Percentiles rank a stretch among this genome's conserved stretches.
phyloP scores from a whole-genome alignment of 2,329 filamentous ascomycete genomes.

The Penicillium sp. region DNA sequence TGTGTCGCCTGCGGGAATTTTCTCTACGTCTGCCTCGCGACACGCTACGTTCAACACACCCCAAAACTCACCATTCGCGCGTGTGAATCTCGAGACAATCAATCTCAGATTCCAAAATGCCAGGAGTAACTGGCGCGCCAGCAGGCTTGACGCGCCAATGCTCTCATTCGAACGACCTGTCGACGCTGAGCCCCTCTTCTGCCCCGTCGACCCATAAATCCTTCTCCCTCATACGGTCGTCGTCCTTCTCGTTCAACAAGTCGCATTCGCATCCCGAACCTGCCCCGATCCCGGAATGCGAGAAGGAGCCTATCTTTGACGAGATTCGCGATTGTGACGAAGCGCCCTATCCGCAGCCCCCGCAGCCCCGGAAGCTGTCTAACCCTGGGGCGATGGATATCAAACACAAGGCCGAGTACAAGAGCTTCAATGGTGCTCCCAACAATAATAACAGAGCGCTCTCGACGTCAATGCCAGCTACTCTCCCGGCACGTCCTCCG shows the following conservation, averaged over 20 bases:
- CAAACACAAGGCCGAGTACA: conserved; percentile 5
- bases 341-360: conserved; percentile 9
- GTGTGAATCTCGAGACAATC: neutral
- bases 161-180: conserved; percentile 6
- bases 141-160: conserved; percentile 10
- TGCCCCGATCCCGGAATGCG: conserved; percentile 8
- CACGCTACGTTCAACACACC: too few relatives aligned
- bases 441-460: neutral
- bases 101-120: neutral
- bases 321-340: conserved; percentile 15
- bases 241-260: conserved; percentile 4
- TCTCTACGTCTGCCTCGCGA: neutral
- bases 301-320: conserved; percentile 14
- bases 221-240: conserved; percentile 11
- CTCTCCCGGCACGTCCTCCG: neutral
- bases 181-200: conserved; percentile 9
- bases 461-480: neutral
- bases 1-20: neutral
- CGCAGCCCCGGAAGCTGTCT: conserved; percentile 3
- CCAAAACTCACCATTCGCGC: too few relatives aligned
- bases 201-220: conserved; percentile 7
- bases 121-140: conserved; percentile 1
- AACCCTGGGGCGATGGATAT: neutral
- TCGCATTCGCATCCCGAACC: neutral
- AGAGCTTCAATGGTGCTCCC: neutral